Base-by-base conservation (phyloP, 768 basidiomycete species). In the Glaciozyma antarctica region DNA sequence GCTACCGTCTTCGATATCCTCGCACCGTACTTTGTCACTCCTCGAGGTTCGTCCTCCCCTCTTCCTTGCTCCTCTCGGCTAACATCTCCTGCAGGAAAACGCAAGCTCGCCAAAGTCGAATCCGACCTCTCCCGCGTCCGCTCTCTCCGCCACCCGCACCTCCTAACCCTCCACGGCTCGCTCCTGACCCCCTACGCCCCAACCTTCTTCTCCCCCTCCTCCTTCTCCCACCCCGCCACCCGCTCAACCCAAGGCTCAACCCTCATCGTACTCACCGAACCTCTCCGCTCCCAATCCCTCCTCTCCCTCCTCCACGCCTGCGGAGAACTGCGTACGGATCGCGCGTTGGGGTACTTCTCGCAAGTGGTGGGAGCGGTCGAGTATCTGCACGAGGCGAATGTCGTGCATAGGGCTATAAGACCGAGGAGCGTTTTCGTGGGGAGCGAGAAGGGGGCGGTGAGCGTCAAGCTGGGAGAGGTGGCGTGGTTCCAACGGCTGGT, bases 311-410 rank as follows among this genome's bases (percentile, higher is more conserved):
- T 70, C 3, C 9, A 32, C 32, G 56, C 66, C 26, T 57, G 59
- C 49, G 70, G 70, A 30, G 70, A 71, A n/a, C 60, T 71, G 1
- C 66, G 70, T 9, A n/a, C 52, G 30, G 70, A 71, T 32, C 61
- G 66, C 34, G 70, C 70, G 0, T 41, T 71, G 38, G 21, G 34
- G 5, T 65, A 63, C 48, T 65, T 71, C 47, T 10, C 55, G 2
- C 64, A 67, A 15, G 61, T 71, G 34, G 64, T 71, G 21, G 7
- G 24, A 2, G 70, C 63, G 0, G 61, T 71, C 54, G 70, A 71
- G 30, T 55, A 48, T 47, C 56, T 71, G 0, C 70, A 71, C 26
- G 1, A 41, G 19, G 44, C 57, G 15, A 60, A 65, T 30, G 52
- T 71, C 52, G 64, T 68, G 1, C 70, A 71, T 26, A 60, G 66